These are phyloP conservation scores for Moesziomyces sp. DNA, from an alignment of 1,284 basidiomycete species.

Conservation along the genomic window DNA sequence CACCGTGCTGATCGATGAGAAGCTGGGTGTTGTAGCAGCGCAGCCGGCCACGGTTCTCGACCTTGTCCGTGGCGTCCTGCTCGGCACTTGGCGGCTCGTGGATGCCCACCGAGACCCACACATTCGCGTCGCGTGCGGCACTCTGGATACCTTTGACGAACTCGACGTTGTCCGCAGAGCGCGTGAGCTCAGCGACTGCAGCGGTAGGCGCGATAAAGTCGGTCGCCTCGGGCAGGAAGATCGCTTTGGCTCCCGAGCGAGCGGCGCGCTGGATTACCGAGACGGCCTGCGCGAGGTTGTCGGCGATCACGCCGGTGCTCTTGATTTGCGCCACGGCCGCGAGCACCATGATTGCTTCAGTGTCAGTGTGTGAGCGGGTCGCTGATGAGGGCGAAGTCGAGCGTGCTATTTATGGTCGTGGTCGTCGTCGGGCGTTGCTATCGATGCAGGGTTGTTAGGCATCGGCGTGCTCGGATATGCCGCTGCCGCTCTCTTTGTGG, in stretches of 20 bases:
- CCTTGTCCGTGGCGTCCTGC: slow-evolving; percentile 45
- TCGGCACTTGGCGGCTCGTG: slow-evolving; percentile 69
- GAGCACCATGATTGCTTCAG: slow-evolving; percentile 38
- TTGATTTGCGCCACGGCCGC: slow-evolving; percentile 64
- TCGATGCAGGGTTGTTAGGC: too few species aligned
- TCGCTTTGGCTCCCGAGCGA: slow-evolving; percentile 68
- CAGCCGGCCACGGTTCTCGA: slow-evolving; percentile 41
- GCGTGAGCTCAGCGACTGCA: slow-evolving; percentile 54
- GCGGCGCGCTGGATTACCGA: slow-evolving; percentile 66
- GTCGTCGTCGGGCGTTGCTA: too few species aligned
- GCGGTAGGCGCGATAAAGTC: slow-evolving; percentile 71
- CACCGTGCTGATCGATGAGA: slow-evolving; percentile 69
- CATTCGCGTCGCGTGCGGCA: slow-evolving; percentile 66
- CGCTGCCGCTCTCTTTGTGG: background rate
- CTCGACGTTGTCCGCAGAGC: slow-evolving; percentile 49
- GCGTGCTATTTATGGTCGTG: too few species aligned
- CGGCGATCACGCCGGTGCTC: slow-evolving; percentile 53
- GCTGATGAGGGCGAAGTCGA: too few species aligned
- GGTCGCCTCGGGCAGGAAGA: slow-evolving; percentile 71
- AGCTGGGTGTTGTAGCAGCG: slow-evolving; percentile 71
- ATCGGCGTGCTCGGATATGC: too few species aligned
- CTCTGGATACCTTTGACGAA: slow-evolving; percentile 68
- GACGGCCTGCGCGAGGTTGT: slow-evolving; percentile 50
- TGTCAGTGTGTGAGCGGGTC: background rate
- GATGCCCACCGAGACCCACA: slow-evolving; percentile 70